Percentiles rank a stretch among this genome's conserved stretches.
phyloP scores from a whole-genome alignment of 2,329 filamentous ascomycete genomes.

The Helotiales sp. region DNA sequence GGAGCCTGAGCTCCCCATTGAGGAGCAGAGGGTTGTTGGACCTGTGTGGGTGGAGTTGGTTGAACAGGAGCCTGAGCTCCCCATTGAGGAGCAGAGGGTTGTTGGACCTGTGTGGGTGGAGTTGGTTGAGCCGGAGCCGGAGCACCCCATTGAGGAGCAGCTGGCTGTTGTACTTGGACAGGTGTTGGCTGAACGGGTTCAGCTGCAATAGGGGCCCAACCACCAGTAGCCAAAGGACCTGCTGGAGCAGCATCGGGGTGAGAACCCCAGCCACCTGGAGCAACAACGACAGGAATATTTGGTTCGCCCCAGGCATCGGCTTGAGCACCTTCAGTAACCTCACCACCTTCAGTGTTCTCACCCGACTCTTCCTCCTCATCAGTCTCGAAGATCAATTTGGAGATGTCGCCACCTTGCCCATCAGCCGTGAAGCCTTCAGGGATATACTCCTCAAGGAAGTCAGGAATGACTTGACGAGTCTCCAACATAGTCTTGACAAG shows the following conservation, averaged over 20 bases:
- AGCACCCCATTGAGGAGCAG: conserved; percentile 2
- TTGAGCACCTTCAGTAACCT: conserved; percentile 6
- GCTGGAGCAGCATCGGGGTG: conserved; percentile 5
- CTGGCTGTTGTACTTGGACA: background rate
- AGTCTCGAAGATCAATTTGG: conserved; percentile 27
- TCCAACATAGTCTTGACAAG: conserved; percentile 83
- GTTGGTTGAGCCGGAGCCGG: background rate
- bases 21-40: background rate
- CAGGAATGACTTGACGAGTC: conserved; percentile 74
- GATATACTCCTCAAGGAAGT: conserved; percentile 70
- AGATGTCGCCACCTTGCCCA: conserved; percentile 29
- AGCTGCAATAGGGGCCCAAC: background rate
- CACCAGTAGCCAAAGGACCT: conserved; percentile 6
- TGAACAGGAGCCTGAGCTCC: background rate
- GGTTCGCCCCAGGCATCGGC: background rate
- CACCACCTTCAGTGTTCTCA: conserved; percentile 14
- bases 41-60: no score
- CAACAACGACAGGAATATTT: background rate
- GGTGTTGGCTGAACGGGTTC: background rate
- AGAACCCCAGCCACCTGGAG: background rate
- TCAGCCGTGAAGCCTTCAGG: conserved; percentile 50
- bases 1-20: conserved; percentile 2
- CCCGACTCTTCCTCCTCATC: conserved; percentile 15
- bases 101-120: background rate
- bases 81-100: background rate